Evolutionary conservation across 352 stramenopile genomes (phyloP).

Genomic region (Globisporangium cystogenes): DNA sequence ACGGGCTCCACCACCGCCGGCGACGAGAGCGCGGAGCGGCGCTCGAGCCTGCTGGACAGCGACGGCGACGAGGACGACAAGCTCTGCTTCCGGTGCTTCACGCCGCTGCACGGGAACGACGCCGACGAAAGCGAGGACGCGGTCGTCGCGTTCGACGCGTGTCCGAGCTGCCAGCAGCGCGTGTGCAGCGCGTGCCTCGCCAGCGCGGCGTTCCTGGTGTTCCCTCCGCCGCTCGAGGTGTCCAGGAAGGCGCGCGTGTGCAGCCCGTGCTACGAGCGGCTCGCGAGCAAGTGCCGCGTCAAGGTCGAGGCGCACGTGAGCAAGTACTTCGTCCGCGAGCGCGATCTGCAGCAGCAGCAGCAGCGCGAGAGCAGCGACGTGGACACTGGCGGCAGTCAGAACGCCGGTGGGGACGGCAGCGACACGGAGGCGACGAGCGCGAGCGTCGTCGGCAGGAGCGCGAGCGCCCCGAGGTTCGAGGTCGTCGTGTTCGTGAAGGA

Average conservation of each 20-base stretch:
- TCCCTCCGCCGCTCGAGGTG: conserved; percentile 54
- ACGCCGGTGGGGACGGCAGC: neutral
- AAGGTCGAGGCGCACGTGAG: conserved; percentile 58
- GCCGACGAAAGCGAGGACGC: neutral
- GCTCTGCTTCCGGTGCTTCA: conserved; percentile 62
- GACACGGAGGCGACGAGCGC: conserved; percentile 9
- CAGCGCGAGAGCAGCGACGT: neutral
- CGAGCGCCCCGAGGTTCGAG: conserved; percentile 25
- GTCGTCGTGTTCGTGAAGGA: conserved; percentile 56
- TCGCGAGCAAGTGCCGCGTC: conserved; percentile 62
- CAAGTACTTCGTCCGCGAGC: conserved; percentile 70
- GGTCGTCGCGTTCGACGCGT: conserved; percentile 2
- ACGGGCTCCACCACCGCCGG: conserved; percentile 2
- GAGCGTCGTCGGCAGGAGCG: conserved; percentile 1
- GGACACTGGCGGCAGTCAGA: neutral
- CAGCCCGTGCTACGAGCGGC: conserved; percentile 55
- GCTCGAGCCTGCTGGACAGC: neutral
- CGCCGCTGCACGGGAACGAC: conserved; percentile 15
- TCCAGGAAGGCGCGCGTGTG: conserved; percentile 63
- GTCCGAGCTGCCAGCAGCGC: conserved; percentile 61
- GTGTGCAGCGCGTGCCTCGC: conserved; percentile 49
- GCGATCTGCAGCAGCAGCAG: conserved; percentile 37
- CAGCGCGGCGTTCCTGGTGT: conserved; percentile 67
- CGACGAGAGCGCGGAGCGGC: conserved; percentile 2
- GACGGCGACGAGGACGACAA: conserved; percentile 48